Percentiles rank a stretch among this genome's conserved stretches.
Evolutionary conservation across 345 rosid species (phyloP).

Genomic region (Populus euphratica): DNA sequence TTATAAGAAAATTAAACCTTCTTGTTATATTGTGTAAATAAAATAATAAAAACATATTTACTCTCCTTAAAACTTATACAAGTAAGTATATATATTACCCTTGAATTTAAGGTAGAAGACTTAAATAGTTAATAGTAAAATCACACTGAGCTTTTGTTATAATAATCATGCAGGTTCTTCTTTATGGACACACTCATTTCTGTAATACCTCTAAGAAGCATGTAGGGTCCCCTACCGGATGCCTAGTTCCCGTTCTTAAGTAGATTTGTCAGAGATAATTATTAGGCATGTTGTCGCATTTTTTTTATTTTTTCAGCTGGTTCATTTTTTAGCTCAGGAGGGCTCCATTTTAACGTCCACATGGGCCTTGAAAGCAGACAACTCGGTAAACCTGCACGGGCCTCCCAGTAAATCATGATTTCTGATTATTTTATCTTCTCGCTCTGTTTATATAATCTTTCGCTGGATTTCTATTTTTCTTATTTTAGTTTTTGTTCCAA

Average conservation of each 20-base stretch:
- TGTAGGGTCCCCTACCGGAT: conserved; percentile 22
- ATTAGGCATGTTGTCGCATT: not conserved
- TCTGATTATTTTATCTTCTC: no score
- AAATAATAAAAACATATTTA: no score
- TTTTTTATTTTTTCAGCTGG: not conserved
- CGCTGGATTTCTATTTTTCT: not conserved
- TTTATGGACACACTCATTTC: not conserved
- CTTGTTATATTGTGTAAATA: no score
- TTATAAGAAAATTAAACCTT: no score
- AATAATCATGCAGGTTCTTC: not conserved
- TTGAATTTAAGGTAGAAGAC: no score
- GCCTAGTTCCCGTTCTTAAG: conserved; percentile 12
- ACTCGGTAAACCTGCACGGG: no score
- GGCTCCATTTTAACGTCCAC: not conserved
- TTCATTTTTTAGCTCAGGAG: not conserved
- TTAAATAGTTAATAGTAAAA: no score
- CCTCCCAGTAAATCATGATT: no score
- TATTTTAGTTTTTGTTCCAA: not conserved
- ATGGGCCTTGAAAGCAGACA: not conserved
- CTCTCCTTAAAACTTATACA: no score
- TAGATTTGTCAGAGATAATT: conserved; percentile 28
- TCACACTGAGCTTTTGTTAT: no score
- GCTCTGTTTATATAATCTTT: not conserved
- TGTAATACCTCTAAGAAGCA: conserved; percentile 6
- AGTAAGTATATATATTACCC: no score